Conservation (phyloP, 108 stramenopile species). For the Fragilaria crotonensis region DNA sequence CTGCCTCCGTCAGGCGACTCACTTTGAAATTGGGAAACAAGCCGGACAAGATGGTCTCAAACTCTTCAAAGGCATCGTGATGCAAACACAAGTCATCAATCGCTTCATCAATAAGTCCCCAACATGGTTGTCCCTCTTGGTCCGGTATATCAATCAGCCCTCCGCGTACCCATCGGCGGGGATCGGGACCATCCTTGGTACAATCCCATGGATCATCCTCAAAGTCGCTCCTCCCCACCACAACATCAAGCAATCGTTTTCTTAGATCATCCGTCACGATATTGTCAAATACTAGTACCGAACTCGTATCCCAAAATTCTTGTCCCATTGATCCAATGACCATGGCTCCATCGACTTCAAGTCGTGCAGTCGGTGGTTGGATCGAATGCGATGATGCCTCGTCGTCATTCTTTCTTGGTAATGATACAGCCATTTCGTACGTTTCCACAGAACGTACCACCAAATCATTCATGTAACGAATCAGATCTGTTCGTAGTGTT, state of each 20-base stretch:
- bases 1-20: slow-evolving; percentile 49
- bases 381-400: neutral
- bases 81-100: slow-evolving; percentile 49
- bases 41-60: slow-evolving; percentile 37
- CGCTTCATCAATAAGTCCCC: slow-evolving; percentile 53
- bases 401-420: slow-evolving; percentile 2
- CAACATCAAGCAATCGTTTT: slow-evolving; percentile 35
- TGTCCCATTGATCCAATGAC: slow-evolving; percentile 16
- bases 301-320: slow-evolving; percentile 46
- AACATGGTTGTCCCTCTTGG: slow-evolving; percentile 18
- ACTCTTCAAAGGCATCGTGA: slow-evolving; percentile 46
- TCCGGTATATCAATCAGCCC: slow-evolving; percentile 38
- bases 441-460: slow-evolving; percentile 21
- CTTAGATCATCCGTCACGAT: slow-evolving; percentile 37
- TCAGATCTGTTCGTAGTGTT: neutral
- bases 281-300: slow-evolving; percentile 48
- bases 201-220: slow-evolving; percentile 35
- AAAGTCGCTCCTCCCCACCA: slow-evolving; percentile 16
- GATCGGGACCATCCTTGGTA: slow-evolving; percentile 40
- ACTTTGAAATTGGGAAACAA: slow-evolving; percentile 47
- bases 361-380: slow-evolving; percentile 24
- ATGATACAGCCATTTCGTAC: slow-evolving; percentile 30
- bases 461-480: slow-evolving; percentile 1
- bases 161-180: slow-evolving; percentile 50
- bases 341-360: slow-evolving; percentile 47